Evolutionary conservation across 495 filamentous ascomycete genomes (phyloP), one percentile per base, ranked within the genome.

Genomic region (Pseudomonodictys pantanalensis): DNA sequence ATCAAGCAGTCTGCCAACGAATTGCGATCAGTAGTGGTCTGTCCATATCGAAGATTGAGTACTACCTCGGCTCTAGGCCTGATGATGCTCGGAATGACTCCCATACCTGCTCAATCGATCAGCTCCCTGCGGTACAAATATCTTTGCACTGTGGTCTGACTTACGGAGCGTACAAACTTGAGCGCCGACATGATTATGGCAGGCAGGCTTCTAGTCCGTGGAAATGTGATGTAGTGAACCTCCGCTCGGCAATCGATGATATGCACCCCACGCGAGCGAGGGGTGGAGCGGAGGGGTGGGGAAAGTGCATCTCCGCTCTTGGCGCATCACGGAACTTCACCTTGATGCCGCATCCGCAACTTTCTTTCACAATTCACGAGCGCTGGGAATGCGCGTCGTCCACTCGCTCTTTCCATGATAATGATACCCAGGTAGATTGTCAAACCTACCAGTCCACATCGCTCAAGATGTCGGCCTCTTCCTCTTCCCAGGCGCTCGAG

Each of bases 21-120:
- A 58, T 4, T 54, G 4, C n/a, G 12, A 12, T 22, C 12, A 20
- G 28, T 17, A 17, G 2, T 41, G 26, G 24, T 23, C 49, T 5
- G n/a, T 24, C 23, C 38, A 50, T 11, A 39, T n/a, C 10, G 17
- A 18, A 5, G 41, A 45, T 23, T 4, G 11, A 42, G 44, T n/a
- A n/a, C 73, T 79, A 92, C 91, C 88, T 87, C 69, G 89, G 90
- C 72, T 96, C 91, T 17, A 96, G 75, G 23, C 91, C 91, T 43
- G 90, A 95, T 62, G 86, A 86, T 64, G 79, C 81, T 74, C 87
- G 83, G 72, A 95, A 92, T n/a, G 87, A 87, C 71, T 87, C 85
- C 78, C 86, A 80, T 23, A 92, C 88, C 88, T 91, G 45, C 15
- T 61, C 10, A 53, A 45, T 56, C 54, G 35, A 32, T 22, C 11